Conservation (phyloP, 371 early-diverging fungal species). For the Blakeslea trispora region DNA sequence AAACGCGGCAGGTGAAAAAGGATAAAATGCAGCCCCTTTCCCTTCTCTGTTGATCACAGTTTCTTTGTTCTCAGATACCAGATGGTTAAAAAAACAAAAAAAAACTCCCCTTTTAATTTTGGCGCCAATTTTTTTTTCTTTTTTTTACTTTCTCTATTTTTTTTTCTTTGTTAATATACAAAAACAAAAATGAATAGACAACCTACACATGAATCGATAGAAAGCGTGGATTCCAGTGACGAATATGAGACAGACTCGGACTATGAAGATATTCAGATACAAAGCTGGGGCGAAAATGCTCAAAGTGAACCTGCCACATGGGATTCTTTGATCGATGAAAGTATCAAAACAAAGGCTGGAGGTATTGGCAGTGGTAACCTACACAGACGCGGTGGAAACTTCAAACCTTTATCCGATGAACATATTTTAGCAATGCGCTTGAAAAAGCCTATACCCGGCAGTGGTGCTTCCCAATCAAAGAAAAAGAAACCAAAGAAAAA, state of each 20-base stretch:
- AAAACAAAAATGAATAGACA: too few species aligned
- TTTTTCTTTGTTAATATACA: too few species aligned
- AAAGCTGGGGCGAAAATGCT: slow-evolving; percentile 13
- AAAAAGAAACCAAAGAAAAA: slow-evolving; percentile 6
- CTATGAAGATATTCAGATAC: slow-evolving; percentile 2
- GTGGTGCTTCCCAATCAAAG: background rate
- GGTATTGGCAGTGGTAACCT: slow-evolving; percentile 49
- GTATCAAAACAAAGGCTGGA: slow-evolving; percentile 31
- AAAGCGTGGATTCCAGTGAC: background rate
- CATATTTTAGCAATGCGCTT: slow-evolving; percentile 42
- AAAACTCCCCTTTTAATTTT: too few species aligned
- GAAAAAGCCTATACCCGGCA: slow-evolving; percentile 27
- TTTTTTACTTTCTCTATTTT: too few species aligned
- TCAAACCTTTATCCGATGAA: slow-evolving; percentile 43
- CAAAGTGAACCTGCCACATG: slow-evolving; percentile 16
- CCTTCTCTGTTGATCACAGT: too few species aligned
- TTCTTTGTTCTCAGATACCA: too few species aligned
- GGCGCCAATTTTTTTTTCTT: too few species aligned
- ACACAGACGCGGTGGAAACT: slow-evolving; percentile 44
- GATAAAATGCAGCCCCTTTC: too few species aligned
- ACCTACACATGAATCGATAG: too few species aligned
- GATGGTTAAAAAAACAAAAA: too few species aligned
- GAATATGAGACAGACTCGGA: slow-evolving; percentile 6
- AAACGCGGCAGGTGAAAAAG: too few species aligned
- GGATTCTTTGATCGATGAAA: slow-evolving; percentile 39